Percentiles rank a stretch among this genome's conserved stretches.
Evolutionary conservation across 2,329 filamentous ascomycete species (phyloP).

Genomic region (Arthrobotrys conoides): DNA sequence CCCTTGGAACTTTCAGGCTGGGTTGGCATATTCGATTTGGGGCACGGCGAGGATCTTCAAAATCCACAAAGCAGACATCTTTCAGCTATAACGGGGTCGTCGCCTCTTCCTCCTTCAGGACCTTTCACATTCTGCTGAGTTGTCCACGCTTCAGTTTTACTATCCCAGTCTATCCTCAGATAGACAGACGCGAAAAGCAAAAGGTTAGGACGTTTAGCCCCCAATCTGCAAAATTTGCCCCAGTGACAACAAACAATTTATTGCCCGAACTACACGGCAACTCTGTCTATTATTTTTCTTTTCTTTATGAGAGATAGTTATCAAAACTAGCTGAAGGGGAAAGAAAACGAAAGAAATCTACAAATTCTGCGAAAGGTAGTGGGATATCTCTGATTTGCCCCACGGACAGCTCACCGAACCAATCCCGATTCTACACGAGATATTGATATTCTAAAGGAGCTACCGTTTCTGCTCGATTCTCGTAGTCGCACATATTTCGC

Average conservation of each 20-base stretch:
- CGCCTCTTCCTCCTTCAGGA: conserved; percentile 42
- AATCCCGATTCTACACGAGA: conserved; percentile 60
- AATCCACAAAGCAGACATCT: conserved; percentile 46
- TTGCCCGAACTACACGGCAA: conserved; percentile 34
- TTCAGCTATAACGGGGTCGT: conserved; percentile 52
- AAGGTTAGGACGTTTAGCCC: conserved; percentile 18
- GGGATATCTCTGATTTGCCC: conserved; percentile 46
- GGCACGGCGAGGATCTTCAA: conserved; percentile 44
- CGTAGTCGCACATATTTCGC: conserved; percentile 38
- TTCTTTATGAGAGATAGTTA: conserved; percentile 18
- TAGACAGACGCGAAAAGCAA: conserved; percentile 52
- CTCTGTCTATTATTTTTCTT: conserved; percentile 14
- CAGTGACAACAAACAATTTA: conserved; percentile 53
- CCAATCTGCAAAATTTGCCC: conserved; percentile 17
- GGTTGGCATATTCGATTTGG: conserved; percentile 43
- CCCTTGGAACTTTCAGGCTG: conserved; percentile 46
- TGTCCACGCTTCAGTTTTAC: conserved; percentile 51
- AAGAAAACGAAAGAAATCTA: conserved; percentile 4
- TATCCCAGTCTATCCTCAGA: conserved; percentile 36
- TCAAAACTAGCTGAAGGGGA: conserved; percentile 7
- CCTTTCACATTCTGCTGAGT: conserved; percentile 49
- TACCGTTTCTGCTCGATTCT: conserved; percentile 50
- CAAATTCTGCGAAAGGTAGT: conserved; percentile 9
- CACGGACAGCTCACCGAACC: conserved; percentile 51
- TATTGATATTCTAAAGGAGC: conserved; percentile 38